Evolutionary conservation across 2,329 filamentous ascomycete species (phyloP), one percentile per base, ranked within the genome.

Genomic region (Trichoderma breve): DNA sequence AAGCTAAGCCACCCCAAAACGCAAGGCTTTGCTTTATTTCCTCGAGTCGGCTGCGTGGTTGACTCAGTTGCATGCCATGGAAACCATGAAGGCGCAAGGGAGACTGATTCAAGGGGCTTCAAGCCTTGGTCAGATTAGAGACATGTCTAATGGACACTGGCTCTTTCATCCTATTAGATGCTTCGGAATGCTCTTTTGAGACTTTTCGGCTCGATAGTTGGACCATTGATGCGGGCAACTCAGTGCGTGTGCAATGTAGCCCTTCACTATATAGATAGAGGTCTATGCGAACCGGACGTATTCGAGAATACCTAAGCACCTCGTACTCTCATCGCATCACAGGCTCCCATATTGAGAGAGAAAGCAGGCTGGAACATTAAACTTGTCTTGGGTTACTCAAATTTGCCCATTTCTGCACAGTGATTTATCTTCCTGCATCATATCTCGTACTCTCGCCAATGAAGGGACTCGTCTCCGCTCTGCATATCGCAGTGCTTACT

Each of bases 381-480:
- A 8, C 3, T 3, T n/a, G 15, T n/a, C 39, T 43, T 4, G 15
- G 39, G 39, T 43, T 43, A 4, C 18, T 43, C 15, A n/a, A 12
- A 28, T 28, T 3, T 53, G 5, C 5, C 21, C 18, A 3, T 32
- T 30, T 3, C 26, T 14, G 28, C 32, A 57, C 6, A 66, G 21
- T 39, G 5, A n/a, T 30, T 67, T 15, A 4, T 21, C 6, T 6
- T 28, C 8, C 7, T 26, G 30, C n/a, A 34, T 36, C 30, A n/a
- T 43, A 30, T 11, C 51, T 21, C 39, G 15, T 32, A 64, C 32
- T 15, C 34, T 67, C 65, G 18, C 34, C 64, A 57, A 67, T 67
- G 64, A 67, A 67, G 32, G 18, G 64, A 21, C 28, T 67, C 64
- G 24, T 68, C 24, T 57, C 64, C 70, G 24, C 70, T 34, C 30